Evolutionary conservation across 345 rosid species (phyloP), one percentile per base, ranked within the genome.

Genomic region (Aegle marmelos): DNA sequence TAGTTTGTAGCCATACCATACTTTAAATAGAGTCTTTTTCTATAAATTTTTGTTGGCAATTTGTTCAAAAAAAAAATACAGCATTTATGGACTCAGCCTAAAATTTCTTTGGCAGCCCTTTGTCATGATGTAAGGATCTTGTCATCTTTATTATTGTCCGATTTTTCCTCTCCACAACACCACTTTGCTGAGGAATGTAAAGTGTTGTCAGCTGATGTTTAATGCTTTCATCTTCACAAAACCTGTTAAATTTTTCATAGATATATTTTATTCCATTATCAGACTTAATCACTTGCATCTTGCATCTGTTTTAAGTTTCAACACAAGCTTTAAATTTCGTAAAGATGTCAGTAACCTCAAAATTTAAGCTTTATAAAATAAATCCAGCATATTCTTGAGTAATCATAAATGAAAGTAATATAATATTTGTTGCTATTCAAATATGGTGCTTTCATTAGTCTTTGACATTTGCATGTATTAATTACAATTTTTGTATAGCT

Each of bases 381-480:
- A 41, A 41, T 41, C 48, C 4, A 41, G 4, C 14, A 41, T 4
- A 41, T 41, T 41, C 48, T 41, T 41, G 14, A 41, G 48, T 41
- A 41, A 41, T 10, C 48, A 41, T 41, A 4, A 10, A 41, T 2
- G 48, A 41, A 41, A 41, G 3, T 0, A 41, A 41, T 41, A 41
- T 41, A 41, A 41, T 41, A 10, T 14, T 41, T 41, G 11, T 14
- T 41, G 48, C 6, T 3, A 10, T 41, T 10, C 48, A 53, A 68
- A 11, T 73, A 76, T 64, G 79, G 63, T 50, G 50, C 56, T 31
- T 50, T 66, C 7, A 25, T 24, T 28, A 33, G 79, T 6, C 65
- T 45, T 25, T 0, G 22, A 76, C 50, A 27, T 76, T 1, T 21
- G n/a, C 31, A 31, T 67, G 31, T 57, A 57, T 19, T 57, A 57